These are phyloP conservation scores for Coemansia sp. DNA, from an alignment of 192 early-diverging fungal genomes.

Conservation along the genomic window DNA sequence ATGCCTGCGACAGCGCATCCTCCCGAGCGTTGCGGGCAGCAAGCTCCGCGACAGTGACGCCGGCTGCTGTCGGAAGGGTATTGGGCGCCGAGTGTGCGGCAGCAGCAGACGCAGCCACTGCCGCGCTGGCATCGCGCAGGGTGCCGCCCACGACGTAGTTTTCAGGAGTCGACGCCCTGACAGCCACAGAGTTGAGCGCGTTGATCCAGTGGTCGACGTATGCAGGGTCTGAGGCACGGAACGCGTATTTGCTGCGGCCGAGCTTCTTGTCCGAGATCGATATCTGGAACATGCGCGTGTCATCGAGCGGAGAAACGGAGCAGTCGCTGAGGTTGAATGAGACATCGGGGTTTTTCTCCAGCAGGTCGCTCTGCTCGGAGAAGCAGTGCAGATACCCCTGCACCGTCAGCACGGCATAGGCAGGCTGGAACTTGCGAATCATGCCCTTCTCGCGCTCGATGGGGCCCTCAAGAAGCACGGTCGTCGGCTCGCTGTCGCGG, in stretches of 20 bases:
- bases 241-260: constrained; percentile 28
- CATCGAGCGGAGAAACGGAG: constrained; percentile 22
- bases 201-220: constrained; percentile 31
- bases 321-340: constrained; percentile 34
- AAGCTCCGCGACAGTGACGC: constrained; percentile 22
- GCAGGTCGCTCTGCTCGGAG: constrained; percentile 23
- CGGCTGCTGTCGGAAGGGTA: constrained; percentile 26
- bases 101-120: constrained; percentile 9
- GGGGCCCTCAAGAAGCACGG: constrained; percentile 37
- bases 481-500: constrained; percentile 29
- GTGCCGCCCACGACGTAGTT: constrained; percentile 23
- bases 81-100: constrained; percentile 6
- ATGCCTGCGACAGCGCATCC: constrained; percentile 4
- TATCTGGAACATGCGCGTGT: constrained; percentile 20
- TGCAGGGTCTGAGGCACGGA: constrained; percentile 22
- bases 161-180: constrained; percentile 9
- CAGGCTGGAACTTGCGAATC: constrained; percentile 27
- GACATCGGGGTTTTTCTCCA: constrained; percentile 34
- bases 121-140: constrained; percentile 25
- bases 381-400: constrained; percentile 46
- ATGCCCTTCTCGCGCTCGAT: constrained; percentile 45
- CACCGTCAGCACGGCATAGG: constrained; percentile 30
- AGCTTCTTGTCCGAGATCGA: constrained; percentile 22
- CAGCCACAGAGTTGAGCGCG: constrained; percentile 19
- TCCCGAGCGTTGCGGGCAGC: constrained; percentile 18